phyloP scores from a whole-genome alignment of 768 basidiomycete genomes.

The Sutorius australiensis region DNA sequence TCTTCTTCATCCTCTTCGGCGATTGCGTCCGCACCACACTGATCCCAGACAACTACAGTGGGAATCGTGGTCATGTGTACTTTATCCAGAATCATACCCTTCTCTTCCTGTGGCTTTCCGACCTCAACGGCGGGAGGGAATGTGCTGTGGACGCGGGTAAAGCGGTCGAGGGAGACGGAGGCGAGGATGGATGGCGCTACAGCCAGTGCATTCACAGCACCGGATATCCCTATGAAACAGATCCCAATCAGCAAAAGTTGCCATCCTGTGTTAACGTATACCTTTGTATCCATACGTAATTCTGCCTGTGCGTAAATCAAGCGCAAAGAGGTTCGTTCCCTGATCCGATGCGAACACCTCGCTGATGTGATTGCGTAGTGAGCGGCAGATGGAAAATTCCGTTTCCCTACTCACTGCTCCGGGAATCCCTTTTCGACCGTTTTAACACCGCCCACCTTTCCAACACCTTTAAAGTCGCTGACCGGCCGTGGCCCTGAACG shows the following conservation, averaged over 20 bases:
- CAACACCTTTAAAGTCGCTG: constrained; percentile 59
- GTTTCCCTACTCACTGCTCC: constrained; percentile 54
- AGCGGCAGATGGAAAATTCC: background rate
- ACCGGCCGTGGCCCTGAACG: constrained; percentile 65
- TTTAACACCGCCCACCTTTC: constrained; percentile 59
- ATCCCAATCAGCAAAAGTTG: background rate
- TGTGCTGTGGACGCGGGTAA: constrained; percentile 63
- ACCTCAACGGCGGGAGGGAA: constrained; percentile 46
- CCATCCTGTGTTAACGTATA: constrained; percentile 17
- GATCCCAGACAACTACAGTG: constrained; percentile 64
- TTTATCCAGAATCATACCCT: constrained; percentile 61
- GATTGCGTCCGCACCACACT: constrained; percentile 15
- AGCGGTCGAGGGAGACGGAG: constrained; percentile 67
- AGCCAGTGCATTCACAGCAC: constrained; percentile 63
- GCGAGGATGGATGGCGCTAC: constrained; percentile 50
- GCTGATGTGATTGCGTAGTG: constrained; percentile 33
- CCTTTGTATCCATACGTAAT: constrained; percentile 68
- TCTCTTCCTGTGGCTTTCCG: constrained; percentile 50
- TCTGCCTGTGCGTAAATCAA: constrained; percentile 68
- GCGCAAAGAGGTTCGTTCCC: constrained; percentile 56
- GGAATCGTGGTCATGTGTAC: constrained; percentile 59
- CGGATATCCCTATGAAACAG: constrained; percentile 54
- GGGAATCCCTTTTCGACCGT: constrained; percentile 52
- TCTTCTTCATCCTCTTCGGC: constrained; percentile 48
- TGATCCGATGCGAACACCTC: constrained; percentile 69